phyloP scores from a whole-genome alignment of 1,284 basidiomycete species.

The Ceratobasidium sp. region DNA sequence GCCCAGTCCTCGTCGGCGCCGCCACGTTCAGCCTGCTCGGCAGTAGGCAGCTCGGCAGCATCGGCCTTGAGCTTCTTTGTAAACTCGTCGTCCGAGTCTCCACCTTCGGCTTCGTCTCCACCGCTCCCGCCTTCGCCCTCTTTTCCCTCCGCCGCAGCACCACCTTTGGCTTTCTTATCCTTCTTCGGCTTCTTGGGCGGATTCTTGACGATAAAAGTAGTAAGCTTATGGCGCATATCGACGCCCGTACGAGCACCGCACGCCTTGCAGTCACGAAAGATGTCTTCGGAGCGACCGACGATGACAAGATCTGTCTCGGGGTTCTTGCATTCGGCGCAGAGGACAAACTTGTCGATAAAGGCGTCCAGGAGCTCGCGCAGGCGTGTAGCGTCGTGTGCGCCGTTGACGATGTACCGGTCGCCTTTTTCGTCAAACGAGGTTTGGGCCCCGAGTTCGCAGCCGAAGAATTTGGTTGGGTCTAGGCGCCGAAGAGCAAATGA shows the following conservation, averaged over 20 bases:
- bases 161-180: slow-evolving; percentile 69
- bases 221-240: slow-evolving; percentile 98
- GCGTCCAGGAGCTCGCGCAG: slow-evolving; percentile 95
- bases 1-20: slow-evolving; percentile 85
- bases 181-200: slow-evolving; percentile 89
- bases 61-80: slow-evolving; percentile 88
- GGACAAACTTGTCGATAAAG: slow-evolving; percentile 99
- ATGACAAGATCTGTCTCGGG: slow-evolving; percentile 98
- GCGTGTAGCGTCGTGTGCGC: slow-evolving; percentile 92
- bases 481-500: slow-evolving; percentile 5
- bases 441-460: slow-evolving; percentile 98
- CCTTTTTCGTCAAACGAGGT: slow-evolving; percentile 96
- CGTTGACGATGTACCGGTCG: slow-evolving; percentile 99
- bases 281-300: slow-evolving; percentile 85
- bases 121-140: slow-evolving; percentile 59
- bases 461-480: slow-evolving; percentile 99
- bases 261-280: slow-evolving; percentile 98
- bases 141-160: slow-evolving; percentile 60
- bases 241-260: slow-evolving; percentile 93
- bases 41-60: slow-evolving; percentile 78
- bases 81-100: slow-evolving; percentile 78
- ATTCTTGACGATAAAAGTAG: slow-evolving; percentile 98
- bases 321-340: slow-evolving; percentile 98
- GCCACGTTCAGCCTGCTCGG: slow-evolving; percentile 59
- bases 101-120: slow-evolving; percentile 63